Evolutionary conservation across 257 asterid genomes (phyloP).

Genomic region (Rhazya stricta): DNA sequence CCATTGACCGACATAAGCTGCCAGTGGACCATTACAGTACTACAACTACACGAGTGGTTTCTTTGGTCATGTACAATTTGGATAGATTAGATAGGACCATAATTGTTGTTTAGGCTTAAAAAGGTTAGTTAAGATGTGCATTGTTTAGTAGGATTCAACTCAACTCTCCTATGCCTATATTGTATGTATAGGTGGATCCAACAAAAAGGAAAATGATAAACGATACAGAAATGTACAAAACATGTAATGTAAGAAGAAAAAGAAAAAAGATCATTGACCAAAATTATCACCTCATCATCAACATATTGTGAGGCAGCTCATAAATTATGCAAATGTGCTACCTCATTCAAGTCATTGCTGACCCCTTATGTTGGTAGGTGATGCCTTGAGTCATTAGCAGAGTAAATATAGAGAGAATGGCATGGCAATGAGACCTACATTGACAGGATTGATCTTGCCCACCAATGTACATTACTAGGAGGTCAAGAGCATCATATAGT

Average conservation of each 20-base stretch:
- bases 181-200: slow-evolving; percentile 33
- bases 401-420: slow-evolving; percentile 12
- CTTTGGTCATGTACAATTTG: background rate
- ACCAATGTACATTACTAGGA: no score
- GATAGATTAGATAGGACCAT: slow-evolving; percentile 8
- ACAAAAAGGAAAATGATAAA: slow-evolving; percentile 13
- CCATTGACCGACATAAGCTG: background rate
- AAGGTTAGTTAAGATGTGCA: slow-evolving; percentile 33
- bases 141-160: slow-evolving; percentile 46
- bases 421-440: slow-evolving; percentile 1
- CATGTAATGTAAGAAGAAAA: background rate
- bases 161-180: slow-evolving; percentile 18
- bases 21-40: background rate
- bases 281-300: slow-evolving; percentile 30
- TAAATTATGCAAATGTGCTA: slow-evolving; percentile 41
- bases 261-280: slow-evolving; percentile 21
- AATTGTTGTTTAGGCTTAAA: slow-evolving; percentile 22
- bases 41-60: background rate
- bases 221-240: slow-evolving; percentile 3
- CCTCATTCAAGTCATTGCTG: slow-evolving; percentile 42
- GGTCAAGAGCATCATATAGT: no score
- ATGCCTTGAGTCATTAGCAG: slow-evolving; percentile 22
- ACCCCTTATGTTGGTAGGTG: slow-evolving; percentile 64
- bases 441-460: no score
- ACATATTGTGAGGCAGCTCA: slow-evolving; percentile 44